Conservation (phyloP, 495 filamentous ascomycete species). For the Aspergillus coremiiformis region DNA sequence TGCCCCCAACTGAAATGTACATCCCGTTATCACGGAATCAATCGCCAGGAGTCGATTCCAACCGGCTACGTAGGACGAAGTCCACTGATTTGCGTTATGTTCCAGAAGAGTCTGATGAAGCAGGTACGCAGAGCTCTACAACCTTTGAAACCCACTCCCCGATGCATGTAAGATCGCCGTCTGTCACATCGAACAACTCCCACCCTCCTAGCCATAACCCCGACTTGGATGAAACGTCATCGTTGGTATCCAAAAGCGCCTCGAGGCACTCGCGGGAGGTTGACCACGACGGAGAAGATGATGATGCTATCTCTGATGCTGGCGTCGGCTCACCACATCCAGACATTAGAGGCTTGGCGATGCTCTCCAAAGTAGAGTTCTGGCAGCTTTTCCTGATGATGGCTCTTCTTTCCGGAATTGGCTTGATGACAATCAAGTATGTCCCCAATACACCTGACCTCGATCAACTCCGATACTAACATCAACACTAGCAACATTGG, state of each 20-base stretch:
- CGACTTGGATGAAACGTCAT: constrained; percentile 67
- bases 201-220: constrained; percentile 22
- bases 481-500: constrained; percentile 71
- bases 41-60: constrained; percentile 42
- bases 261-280: constrained; percentile 30
- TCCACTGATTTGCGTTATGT: constrained; percentile 47
- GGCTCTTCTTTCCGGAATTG: constrained; percentile 83
- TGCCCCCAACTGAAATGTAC: constrained; percentile 58
- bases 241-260: constrained; percentile 63
- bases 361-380: constrained; percentile 73
- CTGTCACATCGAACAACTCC: constrained; percentile 29
- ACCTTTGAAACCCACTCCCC: constrained; percentile 25
- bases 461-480: constrained; percentile 28
- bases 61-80: constrained; percentile 53
- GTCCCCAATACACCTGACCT: constrained; percentile 23
- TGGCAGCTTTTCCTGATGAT: constrained; percentile 84
- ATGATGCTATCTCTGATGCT: constrained; percentile 34
- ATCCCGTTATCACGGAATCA: constrained; percentile 51
- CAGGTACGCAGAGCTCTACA: constrained; percentile 55
- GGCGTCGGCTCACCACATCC: constrained; percentile 53
- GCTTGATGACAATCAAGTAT: constrained; percentile 98
- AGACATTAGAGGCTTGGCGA: constrained; percentile 83
- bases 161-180: constrained; percentile 30
- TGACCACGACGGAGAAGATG: constrained; percentile 14
- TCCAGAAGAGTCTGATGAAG: constrained; percentile 46